phyloP scores from a whole-genome alignment of 371 early-diverging fungal species.

The Lichtheimia hyalospora region DNA sequence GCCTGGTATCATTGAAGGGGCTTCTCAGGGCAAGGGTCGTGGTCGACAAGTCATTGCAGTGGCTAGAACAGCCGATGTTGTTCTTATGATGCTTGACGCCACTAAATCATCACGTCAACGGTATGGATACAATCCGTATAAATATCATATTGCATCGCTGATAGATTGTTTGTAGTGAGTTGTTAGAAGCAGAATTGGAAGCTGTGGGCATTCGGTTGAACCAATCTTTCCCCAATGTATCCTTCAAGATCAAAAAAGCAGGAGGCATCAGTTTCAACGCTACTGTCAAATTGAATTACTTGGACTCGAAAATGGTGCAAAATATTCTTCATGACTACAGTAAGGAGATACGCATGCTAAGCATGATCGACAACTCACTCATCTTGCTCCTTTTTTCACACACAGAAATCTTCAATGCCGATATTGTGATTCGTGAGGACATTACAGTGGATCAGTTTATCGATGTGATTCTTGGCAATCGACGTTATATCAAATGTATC shows the following conservation, averaged over 20 bases:
- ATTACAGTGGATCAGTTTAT: slow-evolving; percentile 98
- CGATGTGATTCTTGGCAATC: slow-evolving; percentile 97
- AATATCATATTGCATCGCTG: not conserved
- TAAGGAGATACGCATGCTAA: slow-evolving; percentile 21
- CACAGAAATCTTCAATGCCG: slow-evolving; percentile 94
- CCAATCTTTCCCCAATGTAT: slow-evolving; percentile 88
- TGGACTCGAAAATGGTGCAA: slow-evolving; percentile 92
- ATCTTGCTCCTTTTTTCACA: not conserved
- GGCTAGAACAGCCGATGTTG: slow-evolving; percentile 96
- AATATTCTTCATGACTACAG: slow-evolving; percentile 97
- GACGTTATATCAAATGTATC: slow-evolving; percentile 95
- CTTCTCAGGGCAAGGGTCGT: slow-evolving; percentile 96
- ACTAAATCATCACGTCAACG: slow-evolving; percentile 87
- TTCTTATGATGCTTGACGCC: slow-evolving; percentile 99
- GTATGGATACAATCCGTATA: slow-evolving; percentile 27
- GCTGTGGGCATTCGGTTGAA: slow-evolving; percentile 98
- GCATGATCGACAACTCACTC: not conserved
- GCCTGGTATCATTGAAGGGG: slow-evolving; percentile 92
- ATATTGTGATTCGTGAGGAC: slow-evolving; percentile 98
- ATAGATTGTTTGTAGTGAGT: slow-evolving; percentile 49
- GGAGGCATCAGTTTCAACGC: slow-evolving; percentile 97
- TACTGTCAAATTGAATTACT: slow-evolving; percentile 84
- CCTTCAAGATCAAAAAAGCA: slow-evolving; percentile 96
- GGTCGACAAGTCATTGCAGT: slow-evolving; percentile 97
- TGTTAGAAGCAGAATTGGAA: slow-evolving; percentile 98